Evolutionary conservation across 352 stramenopile species (phyloP).

Genomic region (Blastocystis sp.): DNA sequence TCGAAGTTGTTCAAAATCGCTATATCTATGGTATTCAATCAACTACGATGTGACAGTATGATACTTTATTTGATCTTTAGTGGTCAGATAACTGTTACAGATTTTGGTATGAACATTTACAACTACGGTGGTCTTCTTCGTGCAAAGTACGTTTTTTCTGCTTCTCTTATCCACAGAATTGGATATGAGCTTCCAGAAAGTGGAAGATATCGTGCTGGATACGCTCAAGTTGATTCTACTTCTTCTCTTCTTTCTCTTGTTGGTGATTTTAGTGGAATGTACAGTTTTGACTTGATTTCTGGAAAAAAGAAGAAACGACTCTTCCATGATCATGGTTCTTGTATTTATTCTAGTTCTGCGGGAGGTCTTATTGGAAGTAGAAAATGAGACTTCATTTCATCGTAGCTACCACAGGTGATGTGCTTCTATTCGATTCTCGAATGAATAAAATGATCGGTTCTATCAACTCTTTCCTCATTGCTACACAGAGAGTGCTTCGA

Average conservation of each 20-base stretch:
- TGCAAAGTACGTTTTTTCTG: background rate
- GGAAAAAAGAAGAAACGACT: slow-evolving; percentile 53
- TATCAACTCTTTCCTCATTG: slow-evolving; percentile 14
- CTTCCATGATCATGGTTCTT: slow-evolving; percentile 41
- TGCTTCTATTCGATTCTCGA: background rate
- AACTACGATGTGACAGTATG: background rate
- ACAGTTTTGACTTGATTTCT: slow-evolving; percentile 35
- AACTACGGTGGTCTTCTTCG: slow-evolving; percentile 25
- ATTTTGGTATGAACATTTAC: slow-evolving; percentile 57
- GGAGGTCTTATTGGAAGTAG: slow-evolving; percentile 20
- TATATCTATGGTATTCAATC: slow-evolving; percentile 56
- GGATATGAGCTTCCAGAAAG: slow-evolving; percentile 48
- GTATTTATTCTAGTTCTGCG: slow-evolving; percentile 7
- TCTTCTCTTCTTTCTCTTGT: slow-evolving; percentile 28
- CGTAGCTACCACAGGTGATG: background rate
- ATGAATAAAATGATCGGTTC: slow-evolving; percentile 28
- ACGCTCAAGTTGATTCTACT: background rate
- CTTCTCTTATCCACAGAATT: background rate
- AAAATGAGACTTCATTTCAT: background rate
- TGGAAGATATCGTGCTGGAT: slow-evolving; percentile 5
- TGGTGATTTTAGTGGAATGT: slow-evolving; percentile 32
- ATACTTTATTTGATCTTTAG: background rate
- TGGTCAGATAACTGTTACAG: slow-evolving; percentile 28
- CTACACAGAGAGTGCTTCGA: slow-evolving; percentile 11
- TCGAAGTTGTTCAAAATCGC: slow-evolving; percentile 40